Evolutionary conservation across 73 alveolate genomes (phyloP).

Genomic region (Breviolum minutum): DNA sequence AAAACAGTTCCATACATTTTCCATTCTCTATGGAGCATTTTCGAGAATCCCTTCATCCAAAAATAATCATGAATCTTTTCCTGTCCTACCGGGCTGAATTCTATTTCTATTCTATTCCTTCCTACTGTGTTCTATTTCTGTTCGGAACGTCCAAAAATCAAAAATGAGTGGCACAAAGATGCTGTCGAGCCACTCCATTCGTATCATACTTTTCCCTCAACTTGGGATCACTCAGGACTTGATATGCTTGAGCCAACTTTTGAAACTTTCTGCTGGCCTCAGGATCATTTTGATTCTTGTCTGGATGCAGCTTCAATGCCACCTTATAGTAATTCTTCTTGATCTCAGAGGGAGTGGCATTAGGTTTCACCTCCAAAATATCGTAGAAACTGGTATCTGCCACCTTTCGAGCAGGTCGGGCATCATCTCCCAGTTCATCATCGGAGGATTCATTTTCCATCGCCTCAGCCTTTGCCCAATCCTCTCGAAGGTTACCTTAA

Average conservation of each 20-base stretch:
- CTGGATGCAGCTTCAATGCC: constrained; percentile 86
- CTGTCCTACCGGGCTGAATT: no score
- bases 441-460: constrained; percentile 64
- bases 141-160: no score
- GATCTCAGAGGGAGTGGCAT: constrained; percentile 79
- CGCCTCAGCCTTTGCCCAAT: constrained; percentile 32
- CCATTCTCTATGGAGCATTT: no score
- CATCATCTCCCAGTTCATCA: constrained; percentile 43
- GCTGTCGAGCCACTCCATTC: constrained; percentile 51
- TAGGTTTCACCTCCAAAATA: constrained; percentile 67
- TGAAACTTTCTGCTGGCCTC: constrained; percentile 87
- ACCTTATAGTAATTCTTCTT: constrained; percentile 75
- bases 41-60: no score
- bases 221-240: constrained; percentile 90
- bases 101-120: no score
- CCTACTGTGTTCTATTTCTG: no score
- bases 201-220: constrained; percentile 64
- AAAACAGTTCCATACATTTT: no score
- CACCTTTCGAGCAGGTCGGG: constrained; percentile 64
- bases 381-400: constrained; percentile 83
- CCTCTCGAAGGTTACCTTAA: constrained; percentile 61
- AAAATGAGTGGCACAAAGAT: no score
- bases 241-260: constrained; percentile 89
- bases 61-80: no score
- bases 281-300: constrained; percentile 87